A percentile compares a stretch with the other conserved stretches of the same genome.
Evolutionary conservation across 2,329 filamentous ascomycete species (phyloP).

Genomic region (Thelonectria discophora): DNA sequence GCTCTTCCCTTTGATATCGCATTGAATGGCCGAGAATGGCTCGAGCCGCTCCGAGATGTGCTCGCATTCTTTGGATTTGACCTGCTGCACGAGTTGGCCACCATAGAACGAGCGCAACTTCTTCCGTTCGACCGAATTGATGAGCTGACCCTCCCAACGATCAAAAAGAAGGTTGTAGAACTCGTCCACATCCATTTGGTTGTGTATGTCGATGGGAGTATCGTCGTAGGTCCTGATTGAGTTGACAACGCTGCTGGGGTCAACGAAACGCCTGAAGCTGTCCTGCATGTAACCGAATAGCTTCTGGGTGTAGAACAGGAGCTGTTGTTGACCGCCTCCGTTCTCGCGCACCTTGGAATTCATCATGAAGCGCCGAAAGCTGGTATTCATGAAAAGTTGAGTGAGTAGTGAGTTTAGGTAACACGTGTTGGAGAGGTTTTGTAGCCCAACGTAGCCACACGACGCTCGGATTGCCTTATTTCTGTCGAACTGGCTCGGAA

Average conservation of each 20-base stretch:
- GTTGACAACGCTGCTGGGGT: slow-evolving; percentile 75
- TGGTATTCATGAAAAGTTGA: slow-evolving; percentile 94
- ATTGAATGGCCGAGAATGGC: slow-evolving; percentile 92
- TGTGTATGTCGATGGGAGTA: slow-evolving; percentile 81
- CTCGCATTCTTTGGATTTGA: slow-evolving; percentile 92
- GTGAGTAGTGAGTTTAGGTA: slow-evolving; percentile 96
- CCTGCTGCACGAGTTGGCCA: slow-evolving; percentile 90
- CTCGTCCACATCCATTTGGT: slow-evolving; percentile 98
- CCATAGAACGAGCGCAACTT: slow-evolving; percentile 86
- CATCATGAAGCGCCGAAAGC: slow-evolving; percentile 87
- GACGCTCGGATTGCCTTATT: slow-evolving; percentile 74
- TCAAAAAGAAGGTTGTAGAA: slow-evolving; percentile 96
- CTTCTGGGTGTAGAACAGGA: slow-evolving; percentile 80
- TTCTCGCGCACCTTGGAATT: slow-evolving; percentile 65
- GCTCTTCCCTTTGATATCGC: slow-evolving; percentile 92
- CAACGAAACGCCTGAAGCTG: slow-evolving; percentile 75
- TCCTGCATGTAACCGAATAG: slow-evolving; percentile 90
- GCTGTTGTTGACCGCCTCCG: slow-evolving; percentile 69
- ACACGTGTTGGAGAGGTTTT: slow-evolving; percentile 94
- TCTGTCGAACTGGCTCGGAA: slow-evolving; percentile 70
- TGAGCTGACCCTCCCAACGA: slow-evolving; percentile 85
- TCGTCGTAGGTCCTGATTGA: slow-evolving; percentile 87
- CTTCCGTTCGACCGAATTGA: slow-evolving; percentile 72
- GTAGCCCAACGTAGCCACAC: slow-evolving; percentile 88
- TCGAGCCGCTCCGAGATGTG: slow-evolving; percentile 93